Evolutionary conservation across 1,284 basidiomycete genomes (phyloP).

Genomic region (Golubevia pallescens): DNA sequence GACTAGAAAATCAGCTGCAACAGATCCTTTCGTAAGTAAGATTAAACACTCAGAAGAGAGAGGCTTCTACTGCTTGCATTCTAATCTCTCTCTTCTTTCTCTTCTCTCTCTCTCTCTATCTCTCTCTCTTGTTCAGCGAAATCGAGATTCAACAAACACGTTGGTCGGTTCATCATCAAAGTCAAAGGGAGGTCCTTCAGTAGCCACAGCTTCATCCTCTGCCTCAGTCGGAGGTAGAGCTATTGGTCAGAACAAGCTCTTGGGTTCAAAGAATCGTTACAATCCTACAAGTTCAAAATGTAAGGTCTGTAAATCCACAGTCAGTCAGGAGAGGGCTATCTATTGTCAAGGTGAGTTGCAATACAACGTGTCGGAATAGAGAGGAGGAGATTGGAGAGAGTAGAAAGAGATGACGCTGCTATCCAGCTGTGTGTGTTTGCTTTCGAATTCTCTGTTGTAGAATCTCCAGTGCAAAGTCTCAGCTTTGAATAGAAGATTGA

Average conservation of each 20-base stretch:
- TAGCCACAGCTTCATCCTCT: constrained; percentile 3
- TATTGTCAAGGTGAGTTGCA: constrained; percentile 37
- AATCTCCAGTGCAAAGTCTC: too few species aligned
- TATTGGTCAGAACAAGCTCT: constrained; percentile 31
- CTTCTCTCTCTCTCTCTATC: neutral
- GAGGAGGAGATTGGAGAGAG: too few species aligned
- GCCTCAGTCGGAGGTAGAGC: constrained; percentile 9
- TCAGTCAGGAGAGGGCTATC: constrained; percentile 24
- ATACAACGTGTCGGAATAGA: too few species aligned
- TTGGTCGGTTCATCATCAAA: constrained; percentile 8
- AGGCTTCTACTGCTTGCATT: neutral
- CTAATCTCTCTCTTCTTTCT: neutral
- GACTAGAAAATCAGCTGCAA: constrained; percentile 15
- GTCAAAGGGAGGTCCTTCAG: neutral
- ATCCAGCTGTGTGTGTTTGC: too few species aligned
- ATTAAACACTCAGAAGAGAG: too few species aligned
- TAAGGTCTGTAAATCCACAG: constrained; percentile 32
- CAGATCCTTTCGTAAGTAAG: constrained; percentile 27
- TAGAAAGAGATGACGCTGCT: too few species aligned
- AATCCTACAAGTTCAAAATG: constrained; percentile 15
- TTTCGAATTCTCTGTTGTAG: neutral
- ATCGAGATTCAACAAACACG: constrained; percentile 17
- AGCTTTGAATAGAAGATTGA: neutral
- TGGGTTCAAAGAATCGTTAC: constrained; percentile 19
- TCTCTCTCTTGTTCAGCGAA: constrained; percentile 10